Evolutionary conservation across 371 early-diverging fungal species (phyloP).

Genomic region (Saksenaea oblongispora): DNA sequence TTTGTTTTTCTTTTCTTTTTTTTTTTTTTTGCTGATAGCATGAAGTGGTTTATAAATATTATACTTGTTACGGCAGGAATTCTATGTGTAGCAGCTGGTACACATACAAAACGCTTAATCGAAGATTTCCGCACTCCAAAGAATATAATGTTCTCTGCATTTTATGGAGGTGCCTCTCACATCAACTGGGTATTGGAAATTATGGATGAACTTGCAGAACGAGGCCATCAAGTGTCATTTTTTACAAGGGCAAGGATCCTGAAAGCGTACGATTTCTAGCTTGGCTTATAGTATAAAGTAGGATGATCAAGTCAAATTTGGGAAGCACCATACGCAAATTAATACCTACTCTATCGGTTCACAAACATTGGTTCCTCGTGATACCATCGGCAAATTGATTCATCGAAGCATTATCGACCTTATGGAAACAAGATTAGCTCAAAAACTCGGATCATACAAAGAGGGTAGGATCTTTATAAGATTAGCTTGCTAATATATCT

Average conservation of each 20-base stretch:
- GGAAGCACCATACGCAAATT: constrained; percentile 13
- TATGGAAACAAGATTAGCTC: no score
- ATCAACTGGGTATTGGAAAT: constrained; percentile 8
- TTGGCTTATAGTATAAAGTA: not conserved
- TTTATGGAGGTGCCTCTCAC: constrained; percentile 12
- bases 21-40: no score
- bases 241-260: not conserved
- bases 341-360: constrained; percentile 11
- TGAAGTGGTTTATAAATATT: no score
- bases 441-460: no score
- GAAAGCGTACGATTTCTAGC: not conserved
- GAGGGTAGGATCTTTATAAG: no score
- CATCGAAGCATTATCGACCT: no score
- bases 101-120: not conserved
- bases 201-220: not conserved
- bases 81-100: not conserved
- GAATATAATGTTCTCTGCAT: constrained; percentile 3
- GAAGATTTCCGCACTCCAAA: constrained; percentile 8
- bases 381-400: no score
- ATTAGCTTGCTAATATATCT: no score
- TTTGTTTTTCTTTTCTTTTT: no score
- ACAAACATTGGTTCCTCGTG: not conserved
- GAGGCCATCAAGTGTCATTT: constrained; percentile 13
- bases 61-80: not conserved
- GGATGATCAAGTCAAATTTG: constrained; percentile 21